phyloP scores from a whole-genome alignment of 768 basidiomycete species.

The Pulveroboletus sp. region DNA sequence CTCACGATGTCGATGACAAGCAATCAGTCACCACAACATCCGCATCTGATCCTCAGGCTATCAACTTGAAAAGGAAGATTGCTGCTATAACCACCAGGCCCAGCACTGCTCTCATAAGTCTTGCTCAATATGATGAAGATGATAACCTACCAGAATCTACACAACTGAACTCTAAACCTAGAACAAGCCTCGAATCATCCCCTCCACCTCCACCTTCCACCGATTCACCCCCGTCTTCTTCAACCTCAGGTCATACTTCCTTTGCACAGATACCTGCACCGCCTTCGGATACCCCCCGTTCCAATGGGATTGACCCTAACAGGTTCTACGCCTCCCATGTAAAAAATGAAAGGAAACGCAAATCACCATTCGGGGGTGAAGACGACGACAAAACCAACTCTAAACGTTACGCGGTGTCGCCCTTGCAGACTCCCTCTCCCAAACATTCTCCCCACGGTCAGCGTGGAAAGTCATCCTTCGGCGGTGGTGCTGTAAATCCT shows the following conservation, averaged over 20 bases:
- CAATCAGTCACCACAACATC: slow-evolving; percentile 14
- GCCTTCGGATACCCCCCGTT: slow-evolving; percentile 20
- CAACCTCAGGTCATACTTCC: slow-evolving; percentile 29
- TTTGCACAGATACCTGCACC: slow-evolving; percentile 14
- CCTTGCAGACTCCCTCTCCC: slow-evolving; percentile 21
- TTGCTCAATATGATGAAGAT: slow-evolving; percentile 42
- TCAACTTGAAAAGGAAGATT: slow-evolving; percentile 51
- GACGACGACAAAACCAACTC: slow-evolving; percentile 20
- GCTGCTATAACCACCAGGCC: slow-evolving; percentile 33
- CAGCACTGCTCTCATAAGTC: slow-evolving; percentile 35
- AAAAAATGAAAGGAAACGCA: slow-evolving; percentile 37
- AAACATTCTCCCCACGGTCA: slow-evolving; percentile 21
- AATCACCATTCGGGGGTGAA: slow-evolving; percentile 34
- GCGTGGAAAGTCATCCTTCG: slow-evolving; percentile 29
- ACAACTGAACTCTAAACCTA: slow-evolving; percentile 15
- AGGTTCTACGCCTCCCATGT: slow-evolving; percentile 36
- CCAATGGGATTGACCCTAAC: slow-evolving; percentile 29
- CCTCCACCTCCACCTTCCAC: slow-evolving; percentile 33
- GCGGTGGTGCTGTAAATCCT: slow-evolving; percentile 32
- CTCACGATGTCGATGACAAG: slow-evolving; percentile 14
- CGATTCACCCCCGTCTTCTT: slow-evolving; percentile 30
- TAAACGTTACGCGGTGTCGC: slow-evolving; percentile 19
- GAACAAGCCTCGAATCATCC: slow-evolving; percentile 23
- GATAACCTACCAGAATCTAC: slow-evolving; percentile 27
- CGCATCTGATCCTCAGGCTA: slow-evolving; percentile 49